Evolutionary conservation across 1,139 yeast species (phyloP).

Genomic region (Debaryomyces udenii): DNA sequence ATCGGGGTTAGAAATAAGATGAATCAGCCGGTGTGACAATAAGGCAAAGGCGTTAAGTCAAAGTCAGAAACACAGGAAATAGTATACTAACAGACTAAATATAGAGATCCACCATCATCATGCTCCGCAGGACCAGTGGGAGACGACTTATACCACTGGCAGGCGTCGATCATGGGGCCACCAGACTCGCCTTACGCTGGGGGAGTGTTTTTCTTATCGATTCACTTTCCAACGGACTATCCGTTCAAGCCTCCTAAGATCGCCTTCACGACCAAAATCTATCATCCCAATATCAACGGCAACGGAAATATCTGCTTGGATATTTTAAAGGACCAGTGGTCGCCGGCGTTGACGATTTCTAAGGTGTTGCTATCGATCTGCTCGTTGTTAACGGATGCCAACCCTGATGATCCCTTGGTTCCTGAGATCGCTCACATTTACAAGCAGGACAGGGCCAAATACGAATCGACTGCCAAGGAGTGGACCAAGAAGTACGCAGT

Average conservation of each 20-base stretch:
- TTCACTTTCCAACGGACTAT: constrained; percentile 93
- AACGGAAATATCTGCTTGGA: constrained; percentile 88
- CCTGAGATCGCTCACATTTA: constrained; percentile 98
- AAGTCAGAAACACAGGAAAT: no score
- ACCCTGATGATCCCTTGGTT: constrained; percentile 98
- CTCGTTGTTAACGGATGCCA: constrained; percentile 92
- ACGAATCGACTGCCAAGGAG: constrained; percentile 96
- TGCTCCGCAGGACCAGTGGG: constrained; percentile 99
- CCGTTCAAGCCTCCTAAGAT: constrained; percentile 95
- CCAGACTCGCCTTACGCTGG: constrained; percentile 93
- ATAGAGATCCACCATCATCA: constrained; percentile 97
- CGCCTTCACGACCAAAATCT: constrained; percentile 85
- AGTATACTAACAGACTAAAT: constrained; percentile 34
- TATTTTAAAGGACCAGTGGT: constrained; percentile 87
- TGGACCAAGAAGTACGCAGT: constrained; percentile 99
- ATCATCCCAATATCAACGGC: constrained; percentile 88
- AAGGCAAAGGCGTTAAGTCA: no score
- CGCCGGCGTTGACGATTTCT: constrained; percentile 87
- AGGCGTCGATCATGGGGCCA: constrained; percentile 96
- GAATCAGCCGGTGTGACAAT: no score
- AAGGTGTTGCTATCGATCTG: constrained; percentile 88
- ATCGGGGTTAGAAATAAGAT: constrained; percentile 1
- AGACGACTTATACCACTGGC: constrained; percentile 95
- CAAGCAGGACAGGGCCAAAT: constrained; percentile 91
- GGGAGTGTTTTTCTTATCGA: constrained; percentile 87